Conservation (phyloP, 306 rosid genomes). For the Sechiopsis laciniata region DNA sequence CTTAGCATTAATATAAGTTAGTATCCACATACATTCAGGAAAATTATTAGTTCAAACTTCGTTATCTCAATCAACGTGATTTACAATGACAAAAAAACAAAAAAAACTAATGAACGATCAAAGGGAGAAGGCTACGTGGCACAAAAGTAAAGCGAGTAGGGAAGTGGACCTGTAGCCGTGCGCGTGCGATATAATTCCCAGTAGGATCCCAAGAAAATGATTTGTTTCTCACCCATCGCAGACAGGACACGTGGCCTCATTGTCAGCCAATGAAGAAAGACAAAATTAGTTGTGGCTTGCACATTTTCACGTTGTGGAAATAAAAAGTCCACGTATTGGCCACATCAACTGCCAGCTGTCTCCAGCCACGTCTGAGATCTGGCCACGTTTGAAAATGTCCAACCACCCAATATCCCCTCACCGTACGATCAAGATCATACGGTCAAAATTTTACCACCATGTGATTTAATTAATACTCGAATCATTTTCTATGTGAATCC, state of each 20-base stretch:
- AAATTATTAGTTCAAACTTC: too few relatives aligned
- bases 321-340: conserved; percentile 17
- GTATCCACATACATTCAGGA: too few relatives aligned
- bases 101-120: background rate
- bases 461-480: background rate
- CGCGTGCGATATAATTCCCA: background rate
- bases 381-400: conserved; percentile 20
- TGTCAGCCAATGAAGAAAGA: conserved; percentile 19
- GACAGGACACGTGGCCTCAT: conserved; percentile 19
- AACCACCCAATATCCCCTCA: background rate
- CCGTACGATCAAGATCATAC: conserved; percentile 6
- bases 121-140: background rate
- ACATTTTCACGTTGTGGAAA: conserved; percentile 20
- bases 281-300: conserved; percentile 18
- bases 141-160: background rate
- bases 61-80: background rate
- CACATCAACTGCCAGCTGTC: conserved; percentile 24
- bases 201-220: conserved; percentile 9
- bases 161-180: background rate
- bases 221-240: conserved; percentile 9
- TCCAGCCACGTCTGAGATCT: conserved; percentile 20
- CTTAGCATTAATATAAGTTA: too few relatives aligned
- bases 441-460: background rate
- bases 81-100: background rate
- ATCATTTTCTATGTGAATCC: background rate